A percentile compares a stretch with the other conserved stretches of the same genome.
phyloP scores from a whole-genome alignment of 2,329 filamentous ascomycete species.

The Stromatinia cepivora region DNA sequence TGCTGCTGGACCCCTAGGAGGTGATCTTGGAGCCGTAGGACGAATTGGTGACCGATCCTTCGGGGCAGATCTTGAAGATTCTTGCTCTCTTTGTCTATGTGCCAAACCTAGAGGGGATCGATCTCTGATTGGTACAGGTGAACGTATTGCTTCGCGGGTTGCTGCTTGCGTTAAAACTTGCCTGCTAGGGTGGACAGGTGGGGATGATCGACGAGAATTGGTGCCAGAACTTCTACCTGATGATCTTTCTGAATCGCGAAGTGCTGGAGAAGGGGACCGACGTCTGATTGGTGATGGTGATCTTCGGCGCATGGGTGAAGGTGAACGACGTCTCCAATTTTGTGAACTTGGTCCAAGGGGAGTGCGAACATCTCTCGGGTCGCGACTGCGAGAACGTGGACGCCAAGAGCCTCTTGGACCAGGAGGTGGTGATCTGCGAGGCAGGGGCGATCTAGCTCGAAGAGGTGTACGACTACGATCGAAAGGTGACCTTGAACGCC shows the following conservation, averaged over 20 bases:
- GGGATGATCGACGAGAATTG: constrained; percentile 63
- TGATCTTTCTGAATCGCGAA: constrained; percentile 48
- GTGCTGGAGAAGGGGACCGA: constrained; percentile 54
- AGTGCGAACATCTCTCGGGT: constrained; percentile 50
- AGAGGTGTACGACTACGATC: constrained; percentile 37
- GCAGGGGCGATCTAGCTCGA: constrained; percentile 39
- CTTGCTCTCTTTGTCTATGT: constrained; percentile 36
- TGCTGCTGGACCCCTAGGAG: constrained; percentile 40
- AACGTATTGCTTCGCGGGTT: constrained; percentile 37
- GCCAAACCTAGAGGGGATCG: constrained; percentile 35
- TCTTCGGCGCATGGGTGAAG: constrained; percentile 49
- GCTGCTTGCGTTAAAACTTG: constrained; percentile 44
- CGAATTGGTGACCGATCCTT: constrained; percentile 39
- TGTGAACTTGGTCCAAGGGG: constrained; percentile 46
- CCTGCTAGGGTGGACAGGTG: constrained; percentile 56
- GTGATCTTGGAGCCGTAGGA: constrained; percentile 36
- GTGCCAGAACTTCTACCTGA: constrained; percentile 57
- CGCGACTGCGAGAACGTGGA: constrained; percentile 53
- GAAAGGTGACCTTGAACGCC: constrained; percentile 42
- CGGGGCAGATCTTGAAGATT: constrained; percentile 38
- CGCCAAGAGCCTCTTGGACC: constrained; percentile 42
- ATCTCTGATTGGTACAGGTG: constrained; percentile 35
- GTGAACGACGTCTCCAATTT: constrained; percentile 54
- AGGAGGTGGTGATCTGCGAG: constrained; percentile 40
- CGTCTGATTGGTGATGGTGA: constrained; percentile 21